Evolutionary conservation across 495 filamentous ascomycete species (phyloP).

Genomic region (Aeminium ludgeri): DNA sequence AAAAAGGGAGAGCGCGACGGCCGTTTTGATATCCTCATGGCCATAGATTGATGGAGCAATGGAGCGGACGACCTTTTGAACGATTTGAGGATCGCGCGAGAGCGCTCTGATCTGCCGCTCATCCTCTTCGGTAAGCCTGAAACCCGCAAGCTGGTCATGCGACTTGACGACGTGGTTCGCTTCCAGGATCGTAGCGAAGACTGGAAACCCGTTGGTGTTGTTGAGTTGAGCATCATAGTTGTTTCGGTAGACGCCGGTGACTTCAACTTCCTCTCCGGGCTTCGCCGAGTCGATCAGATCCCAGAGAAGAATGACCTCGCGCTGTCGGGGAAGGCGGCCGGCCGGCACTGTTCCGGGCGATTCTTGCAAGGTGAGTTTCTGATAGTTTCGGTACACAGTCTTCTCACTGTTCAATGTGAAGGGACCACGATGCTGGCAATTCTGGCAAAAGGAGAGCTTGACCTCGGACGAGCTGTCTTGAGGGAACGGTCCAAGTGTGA

Average conservation of each 20-base stretch:
- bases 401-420: constrained; percentile 95
- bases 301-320: constrained; percentile 91
- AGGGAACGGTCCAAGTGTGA: constrained; percentile 86
- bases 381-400: constrained; percentile 98
- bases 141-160: constrained; percentile 94
- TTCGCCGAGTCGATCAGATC: constrained; percentile 95
- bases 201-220: constrained; percentile 97
- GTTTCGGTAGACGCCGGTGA: constrained; percentile 95
- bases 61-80: constrained; percentile 86
- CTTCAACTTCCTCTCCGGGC: constrained; percentile 93
- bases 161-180: constrained; percentile 94
- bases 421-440: constrained; percentile 88
- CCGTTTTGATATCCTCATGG: constrained; percentile 94
- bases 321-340: constrained; percentile 83
- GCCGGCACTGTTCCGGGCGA: constrained; percentile 94
- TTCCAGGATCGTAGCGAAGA: constrained; percentile 94
- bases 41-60: constrained; percentile 97
- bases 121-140: constrained; percentile 89
- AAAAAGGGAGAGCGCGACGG: constrained; percentile 84
- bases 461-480: constrained; percentile 94
- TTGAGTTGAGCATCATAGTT: constrained; percentile 96
- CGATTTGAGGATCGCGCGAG: constrained; percentile 73
- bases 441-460: constrained; percentile 90
- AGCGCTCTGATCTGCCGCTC: constrained; percentile 81
- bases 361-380: constrained; percentile 94